These are phyloP conservation scores for Cucumis hystrix DNA, from an alignment of 306 rosid species.

Conservation along the genomic window DNA sequence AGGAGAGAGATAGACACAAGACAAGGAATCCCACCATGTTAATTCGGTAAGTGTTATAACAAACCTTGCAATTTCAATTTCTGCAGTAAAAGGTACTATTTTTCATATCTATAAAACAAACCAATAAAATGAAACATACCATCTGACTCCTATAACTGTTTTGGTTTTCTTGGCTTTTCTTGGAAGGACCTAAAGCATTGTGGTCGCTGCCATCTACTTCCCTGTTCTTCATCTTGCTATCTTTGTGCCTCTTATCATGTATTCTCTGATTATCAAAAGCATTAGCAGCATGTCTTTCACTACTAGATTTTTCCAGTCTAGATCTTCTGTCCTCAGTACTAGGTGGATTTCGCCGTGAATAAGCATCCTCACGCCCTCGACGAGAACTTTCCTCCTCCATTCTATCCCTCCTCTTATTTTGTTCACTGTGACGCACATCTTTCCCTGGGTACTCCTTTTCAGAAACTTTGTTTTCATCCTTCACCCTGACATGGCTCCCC, in stretches of 20 bases:
- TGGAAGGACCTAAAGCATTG: slow-evolving; percentile 35
- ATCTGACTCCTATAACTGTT: slow-evolving; percentile 53
- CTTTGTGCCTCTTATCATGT: slow-evolving; percentile 61
- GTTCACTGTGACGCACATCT: slow-evolving; percentile 64
- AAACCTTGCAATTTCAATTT: neutral
- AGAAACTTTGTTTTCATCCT: slow-evolving; percentile 59
- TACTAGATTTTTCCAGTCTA: slow-evolving; percentile 65
- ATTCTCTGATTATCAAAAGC: slow-evolving; percentile 50
- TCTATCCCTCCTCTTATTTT: slow-evolving; percentile 65
- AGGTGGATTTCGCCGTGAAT: slow-evolving; percentile 49
- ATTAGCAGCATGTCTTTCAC: slow-evolving; percentile 56
- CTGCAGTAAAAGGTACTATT: neutral
- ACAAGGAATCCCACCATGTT: neutral
- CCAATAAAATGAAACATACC: slow-evolving; percentile 51
- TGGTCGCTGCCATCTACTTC: slow-evolving; percentile 48
- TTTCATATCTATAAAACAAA: neutral
- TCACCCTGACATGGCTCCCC: slow-evolving; percentile 53
- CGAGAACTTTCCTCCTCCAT: slow-evolving; percentile 52
- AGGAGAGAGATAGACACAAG: neutral
- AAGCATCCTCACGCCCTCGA: slow-evolving; percentile 64
- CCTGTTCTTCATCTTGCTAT: slow-evolving; percentile 59
- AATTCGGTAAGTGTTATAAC: neutral
- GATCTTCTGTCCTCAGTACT: slow-evolving; percentile 58
- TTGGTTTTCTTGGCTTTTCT: slow-evolving; percentile 60
- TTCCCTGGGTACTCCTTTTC: slow-evolving; percentile 65